Percentiles rank a stretch among this genome's conserved stretches.
Evolutionary conservation across 2,329 filamentous ascomycete species (phyloP).

Genomic region (Penicillium sclerotigenum): DNA sequence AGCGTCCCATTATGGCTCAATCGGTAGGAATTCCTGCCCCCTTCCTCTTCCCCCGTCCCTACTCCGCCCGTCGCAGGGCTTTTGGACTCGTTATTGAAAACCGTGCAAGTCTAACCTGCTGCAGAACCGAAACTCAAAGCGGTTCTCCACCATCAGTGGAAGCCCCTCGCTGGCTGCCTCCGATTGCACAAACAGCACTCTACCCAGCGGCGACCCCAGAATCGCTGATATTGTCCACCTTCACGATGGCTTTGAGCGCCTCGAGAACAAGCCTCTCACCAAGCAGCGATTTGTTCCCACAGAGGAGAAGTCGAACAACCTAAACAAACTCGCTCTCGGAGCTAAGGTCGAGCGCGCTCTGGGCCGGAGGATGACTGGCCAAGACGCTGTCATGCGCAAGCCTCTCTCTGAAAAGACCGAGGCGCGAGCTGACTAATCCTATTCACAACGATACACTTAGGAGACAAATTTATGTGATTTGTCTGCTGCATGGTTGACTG

Average conservation of each 20-base stretch:
- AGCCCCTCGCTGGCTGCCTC: slow-evolving; percentile 47
- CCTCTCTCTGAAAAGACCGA: slow-evolving; percentile 44
- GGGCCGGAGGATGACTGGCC: slow-evolving; percentile 77
- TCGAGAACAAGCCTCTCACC: slow-evolving; percentile 82
- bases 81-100: background rate
- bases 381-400: slow-evolving; percentile 79
- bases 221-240: slow-evolving; percentile 69
- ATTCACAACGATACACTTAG: background rate
- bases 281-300: slow-evolving; percentile 77
- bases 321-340: slow-evolving; percentile 82
- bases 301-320: slow-evolving; percentile 74
- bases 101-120: slow-evolving; percentile 8
- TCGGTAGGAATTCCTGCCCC: slow-evolving; percentile 41
- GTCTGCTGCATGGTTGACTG: background rate
- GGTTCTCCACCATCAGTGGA: slow-evolving; percentile 53
- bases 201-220: slow-evolving; percentile 49
- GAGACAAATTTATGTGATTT: background rate
- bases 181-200: slow-evolving; percentile 42
- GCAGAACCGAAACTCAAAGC: slow-evolving; percentile 51
- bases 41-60: background rate
- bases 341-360: slow-evolving; percentile 89
- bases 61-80: too few relatives aligned
- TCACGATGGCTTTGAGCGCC: slow-evolving; percentile 74
- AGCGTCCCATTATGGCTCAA: slow-evolving; percentile 55
- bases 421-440: slow-evolving; percentile 19